phyloP scores from a whole-genome alignment of 2,329 filamentous ascomycete species.

The Pseudogymnoascus sp. region DNA sequence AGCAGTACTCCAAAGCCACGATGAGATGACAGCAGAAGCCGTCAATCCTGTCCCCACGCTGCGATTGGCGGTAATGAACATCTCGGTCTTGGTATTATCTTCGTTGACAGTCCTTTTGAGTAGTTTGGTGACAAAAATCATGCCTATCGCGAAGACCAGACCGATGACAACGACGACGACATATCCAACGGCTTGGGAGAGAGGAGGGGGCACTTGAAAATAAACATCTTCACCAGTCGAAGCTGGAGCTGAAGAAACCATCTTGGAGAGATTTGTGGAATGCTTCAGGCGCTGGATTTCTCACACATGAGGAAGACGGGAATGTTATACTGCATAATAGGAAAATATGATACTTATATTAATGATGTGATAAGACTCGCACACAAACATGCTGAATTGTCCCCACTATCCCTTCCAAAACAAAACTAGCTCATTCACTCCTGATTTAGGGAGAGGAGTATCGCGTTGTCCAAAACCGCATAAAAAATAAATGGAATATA shows the following conservation, averaged over 20 bases:
- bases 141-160: conserved; percentile 36
- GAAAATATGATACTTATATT: not conserved
- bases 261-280: not conserved
- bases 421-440: not conserved
- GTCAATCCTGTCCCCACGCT: conserved; percentile 44
- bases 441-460: not conserved
- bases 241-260: not conserved
- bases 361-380: not conserved
- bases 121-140: conserved; percentile 40
- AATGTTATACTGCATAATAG: not conserved
- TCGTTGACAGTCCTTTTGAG: conserved; percentile 44
- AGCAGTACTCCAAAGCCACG: conserved; percentile 48
- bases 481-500: not conserved
- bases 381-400: not conserved
- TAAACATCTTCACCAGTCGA: conserved; percentile 1
- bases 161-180: conserved; percentile 36
- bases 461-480: not conserved
- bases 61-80: conserved; percentile 50
- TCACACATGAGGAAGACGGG: not conserved
- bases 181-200: conserved; percentile 36
- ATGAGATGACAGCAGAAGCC: conserved; percentile 47
- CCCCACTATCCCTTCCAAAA: not conserved
- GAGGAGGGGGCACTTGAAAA: conserved; percentile 26
- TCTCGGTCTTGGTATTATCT: conserved; percentile 46
- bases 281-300: not conserved